Percentiles rank a stretch among this genome's conserved stretches.
These are phyloP conservation scores for Ambrosia artemisiifolia DNA, from an alignment of 129 eudicot species.

Conservation along the genomic window DNA sequence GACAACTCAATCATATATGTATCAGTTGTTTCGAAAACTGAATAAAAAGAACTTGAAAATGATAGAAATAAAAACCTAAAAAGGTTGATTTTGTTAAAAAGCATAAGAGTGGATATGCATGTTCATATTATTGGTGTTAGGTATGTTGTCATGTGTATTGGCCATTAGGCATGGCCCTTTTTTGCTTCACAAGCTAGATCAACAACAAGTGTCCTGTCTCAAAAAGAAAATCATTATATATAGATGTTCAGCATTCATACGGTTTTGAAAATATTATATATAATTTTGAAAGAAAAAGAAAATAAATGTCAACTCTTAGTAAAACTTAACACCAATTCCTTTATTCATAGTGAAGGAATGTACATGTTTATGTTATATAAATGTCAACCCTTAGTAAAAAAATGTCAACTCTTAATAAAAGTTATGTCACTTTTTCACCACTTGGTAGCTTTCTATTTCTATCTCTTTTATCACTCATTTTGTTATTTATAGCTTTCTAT, in stretches of 20 bases:
- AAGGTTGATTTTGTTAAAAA: slow-evolving; percentile 21
- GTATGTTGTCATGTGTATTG: slow-evolving; percentile 27
- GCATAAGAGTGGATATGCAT: slow-evolving; percentile 11
- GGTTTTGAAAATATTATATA: not conserved
- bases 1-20: slow-evolving; percentile 25
- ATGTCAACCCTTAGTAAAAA: too few species aligned
- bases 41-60: slow-evolving; percentile 21
- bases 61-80: slow-evolving; percentile 17
- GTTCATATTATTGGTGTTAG: slow-evolving; percentile 26
- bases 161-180: slow-evolving; percentile 14
- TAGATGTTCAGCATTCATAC: not conserved
- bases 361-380: too few species aligned
- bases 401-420: too few species aligned
- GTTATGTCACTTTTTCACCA: too few species aligned
- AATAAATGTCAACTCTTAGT: not conserved
- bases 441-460: too few species aligned
- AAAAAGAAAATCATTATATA: not conserved
- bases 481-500: too few species aligned
- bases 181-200: slow-evolving; percentile 14
- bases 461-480: too few species aligned
- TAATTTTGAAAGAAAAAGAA: not conserved
- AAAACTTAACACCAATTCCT: not conserved
- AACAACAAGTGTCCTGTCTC: slow-evolving; percentile 20
- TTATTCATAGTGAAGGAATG: too few species aligned
- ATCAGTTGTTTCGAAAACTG: not conserved